Percentiles rank a stretch among this genome's conserved stretches.
phyloP scores from a whole-genome alignment of 1,139 yeast species.

The Candida labiduridarum region DNA sequence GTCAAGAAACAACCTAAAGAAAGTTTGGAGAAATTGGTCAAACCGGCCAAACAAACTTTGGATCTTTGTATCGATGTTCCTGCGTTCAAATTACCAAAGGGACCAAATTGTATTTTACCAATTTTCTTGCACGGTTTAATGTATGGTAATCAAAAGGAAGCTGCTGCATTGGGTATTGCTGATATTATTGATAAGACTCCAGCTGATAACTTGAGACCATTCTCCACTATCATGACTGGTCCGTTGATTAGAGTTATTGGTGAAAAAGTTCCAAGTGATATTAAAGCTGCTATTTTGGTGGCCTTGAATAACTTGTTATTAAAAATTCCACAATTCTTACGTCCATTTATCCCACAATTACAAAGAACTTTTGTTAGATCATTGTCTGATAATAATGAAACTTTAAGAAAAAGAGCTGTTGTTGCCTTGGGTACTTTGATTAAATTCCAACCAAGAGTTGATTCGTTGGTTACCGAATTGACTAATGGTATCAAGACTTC shows the following conservation, averaged over 20 bases:
- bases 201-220: constrained; percentile 75
- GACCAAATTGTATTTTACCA: constrained; percentile 87
- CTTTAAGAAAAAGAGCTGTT: constrained; percentile 84
- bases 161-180: constrained; percentile 87
- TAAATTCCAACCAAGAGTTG: constrained; percentile 90
- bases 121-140: constrained; percentile 92
- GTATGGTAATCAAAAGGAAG: constrained; percentile 90
- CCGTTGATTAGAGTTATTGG: constrained; percentile 98
- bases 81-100: constrained; percentile 80
- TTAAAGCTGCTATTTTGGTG: constrained; percentile 86
- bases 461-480: constrained; percentile 84
- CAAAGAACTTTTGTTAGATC: constrained; percentile 97
- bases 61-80: constrained; percentile 65
- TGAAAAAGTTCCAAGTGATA: constrained; percentile 87
- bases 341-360: constrained; percentile 96
- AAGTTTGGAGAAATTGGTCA: constrained; percentile 72
- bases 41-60: constrained; percentile 77
- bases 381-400: constrained; percentile 74
- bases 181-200: constrained; percentile 87
- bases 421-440: constrained; percentile 85
- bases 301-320: constrained; percentile 78
- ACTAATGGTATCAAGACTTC: constrained; percentile 71
- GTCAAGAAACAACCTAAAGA: constrained; percentile 76
- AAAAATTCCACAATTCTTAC: constrained; percentile 86
- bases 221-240: constrained; percentile 93